Percentiles rank a stretch among this genome's conserved stretches.
Conservation (phyloP, 805 yeast species). For the Barnettozyma sp. region DNA sequence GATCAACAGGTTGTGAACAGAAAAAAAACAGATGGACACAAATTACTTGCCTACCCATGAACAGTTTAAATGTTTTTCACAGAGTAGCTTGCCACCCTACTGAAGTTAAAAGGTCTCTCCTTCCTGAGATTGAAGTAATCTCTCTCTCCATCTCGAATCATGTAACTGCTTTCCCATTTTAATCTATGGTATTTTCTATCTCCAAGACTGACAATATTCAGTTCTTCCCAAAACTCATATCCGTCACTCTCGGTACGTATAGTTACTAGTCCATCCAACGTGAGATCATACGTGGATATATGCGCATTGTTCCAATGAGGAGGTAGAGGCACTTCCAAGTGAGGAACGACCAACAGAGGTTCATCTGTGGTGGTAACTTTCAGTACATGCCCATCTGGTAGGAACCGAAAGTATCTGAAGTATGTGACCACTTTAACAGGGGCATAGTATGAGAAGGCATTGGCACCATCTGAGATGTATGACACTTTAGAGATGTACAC, state of each 20-base stretch:
- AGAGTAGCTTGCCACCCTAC: slow-evolving; percentile 41
- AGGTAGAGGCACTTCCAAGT: slow-evolving; percentile 32
- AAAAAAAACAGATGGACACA: too few relatives aligned
- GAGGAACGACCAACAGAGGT: slow-evolving; percentile 61
- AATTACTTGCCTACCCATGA: too few relatives aligned
- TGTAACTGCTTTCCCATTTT: slow-evolving; percentile 62
- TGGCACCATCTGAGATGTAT: slow-evolving; percentile 78
- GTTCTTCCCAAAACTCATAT: slow-evolving; percentile 56
- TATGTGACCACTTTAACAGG: slow-evolving; percentile 84
- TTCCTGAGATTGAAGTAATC: slow-evolving; percentile 53
- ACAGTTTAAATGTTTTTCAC: slow-evolving; percentile 14
- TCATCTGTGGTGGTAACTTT: slow-evolving; percentile 65
- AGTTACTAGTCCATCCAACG: slow-evolving; percentile 52
- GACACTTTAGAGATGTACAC: slow-evolving; percentile 80
- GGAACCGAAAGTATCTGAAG: slow-evolving; percentile 78
- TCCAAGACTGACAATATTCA: slow-evolving; percentile 55
- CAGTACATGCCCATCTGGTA: slow-evolving; percentile 67
- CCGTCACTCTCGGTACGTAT: slow-evolving; percentile 52
- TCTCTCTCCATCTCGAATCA: slow-evolving; percentile 46
- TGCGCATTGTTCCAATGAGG: slow-evolving; percentile 28
- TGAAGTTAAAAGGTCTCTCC: slow-evolving; percentile 76
- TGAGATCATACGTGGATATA: slow-evolving; percentile 32
- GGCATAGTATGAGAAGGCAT: slow-evolving; percentile 54
- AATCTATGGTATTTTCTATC: slow-evolving; percentile 60
- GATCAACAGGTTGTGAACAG: too few relatives aligned